Base-by-base conservation (phyloP, 345 rosid genomes). In the Boechera retrofracta region DNA sequence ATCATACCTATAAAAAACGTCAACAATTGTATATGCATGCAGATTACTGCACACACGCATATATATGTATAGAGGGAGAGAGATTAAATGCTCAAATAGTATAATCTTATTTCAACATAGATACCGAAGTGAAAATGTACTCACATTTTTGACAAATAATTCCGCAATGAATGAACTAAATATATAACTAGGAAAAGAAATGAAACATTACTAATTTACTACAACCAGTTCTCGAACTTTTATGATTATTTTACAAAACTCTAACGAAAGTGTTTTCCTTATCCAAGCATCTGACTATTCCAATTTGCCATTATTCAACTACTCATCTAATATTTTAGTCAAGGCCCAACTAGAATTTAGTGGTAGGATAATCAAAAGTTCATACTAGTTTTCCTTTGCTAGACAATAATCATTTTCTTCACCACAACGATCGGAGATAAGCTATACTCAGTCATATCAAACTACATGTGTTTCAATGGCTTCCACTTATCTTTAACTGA, bases 1-100 rank as follows among this genome's bases (percentile, higher is more conserved):
- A 62, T 47, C 47, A 49, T 16, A 18, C 11, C 26, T 7, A 18
- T 7, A 3, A 7, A 48, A 33, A 32, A 29, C 36, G 15, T 31
- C 60, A 61, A 29, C 41, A 72, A 38, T 18, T 29, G 29, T 38
- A 72, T 7, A 16, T 7, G 64, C 28, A 56, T 44, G 44, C 13
- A 18, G 55, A 51, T 51, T 21, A 51, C 29, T 7, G 29, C 11
- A 18, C 11, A 47, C 7, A 18, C 11, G 15, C 7, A 51, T 28
- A 48, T 0, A 21, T 8, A 3, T 15, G 6, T 49, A 18, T 0
- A 45, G 9, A 15, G 51, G 18, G 53, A 16, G 24, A 16, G 53
- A 16, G 24, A 47, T 6, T 6, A n/a, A n/a, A 48, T 48, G 24
- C 26, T 16, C 24, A 48, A 48, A 2, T 16, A 7, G 10, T 16